Evolutionary conservation across 495 filamentous ascomycete genomes (phyloP).

Genomic region (Aspergillus mulundensis): DNA sequence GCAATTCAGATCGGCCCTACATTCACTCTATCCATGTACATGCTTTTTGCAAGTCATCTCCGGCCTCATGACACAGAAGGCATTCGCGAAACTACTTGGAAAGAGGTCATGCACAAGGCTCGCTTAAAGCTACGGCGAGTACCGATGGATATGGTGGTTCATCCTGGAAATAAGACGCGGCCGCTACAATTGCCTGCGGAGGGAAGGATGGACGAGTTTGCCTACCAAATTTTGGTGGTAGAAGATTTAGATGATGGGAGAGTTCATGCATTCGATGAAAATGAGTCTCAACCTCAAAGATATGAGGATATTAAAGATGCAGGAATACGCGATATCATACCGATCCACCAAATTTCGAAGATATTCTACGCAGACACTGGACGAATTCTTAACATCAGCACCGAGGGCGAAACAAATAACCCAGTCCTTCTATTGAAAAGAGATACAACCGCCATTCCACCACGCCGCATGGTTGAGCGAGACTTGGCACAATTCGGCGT

Average conservation of each 20-base stretch:
- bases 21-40: slow-evolving; percentile 89
- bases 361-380: slow-evolving; percentile 98
- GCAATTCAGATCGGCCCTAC: slow-evolving; percentile 83
- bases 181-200: slow-evolving; percentile 41
- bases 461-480: slow-evolving; percentile 61
- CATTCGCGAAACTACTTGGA: slow-evolving; percentile 81
- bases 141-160: slow-evolving; percentile 38
- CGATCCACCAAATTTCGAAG: slow-evolving; percentile 87
- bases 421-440: slow-evolving; percentile 85
- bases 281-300: slow-evolving; percentile 51
- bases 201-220: slow-evolving; percentile 63
- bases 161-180: slow-evolving; percentile 16
- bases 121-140: slow-evolving; percentile 71
- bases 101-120: slow-evolving; percentile 96
- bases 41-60: slow-evolving; percentile 86
- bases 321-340: slow-evolving; percentile 78
- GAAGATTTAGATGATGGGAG: slow-evolving; percentile 93
- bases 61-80: slow-evolving; percentile 59
- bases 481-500: slow-evolving; percentile 21
- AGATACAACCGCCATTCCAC: slow-evolving; percentile 69
- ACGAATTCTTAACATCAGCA: slow-evolving; percentile 85
- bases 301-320: slow-evolving; percentile 70
- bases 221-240: slow-evolving; percentile 83
- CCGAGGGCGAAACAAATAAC: slow-evolving; percentile 72
- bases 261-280: slow-evolving; percentile 75